These are phyloP conservation scores for Puccinellia tenuiflora DNA, from an alignment of 176 grass and related monocot genomes.

Conservation along the genomic window DNA sequence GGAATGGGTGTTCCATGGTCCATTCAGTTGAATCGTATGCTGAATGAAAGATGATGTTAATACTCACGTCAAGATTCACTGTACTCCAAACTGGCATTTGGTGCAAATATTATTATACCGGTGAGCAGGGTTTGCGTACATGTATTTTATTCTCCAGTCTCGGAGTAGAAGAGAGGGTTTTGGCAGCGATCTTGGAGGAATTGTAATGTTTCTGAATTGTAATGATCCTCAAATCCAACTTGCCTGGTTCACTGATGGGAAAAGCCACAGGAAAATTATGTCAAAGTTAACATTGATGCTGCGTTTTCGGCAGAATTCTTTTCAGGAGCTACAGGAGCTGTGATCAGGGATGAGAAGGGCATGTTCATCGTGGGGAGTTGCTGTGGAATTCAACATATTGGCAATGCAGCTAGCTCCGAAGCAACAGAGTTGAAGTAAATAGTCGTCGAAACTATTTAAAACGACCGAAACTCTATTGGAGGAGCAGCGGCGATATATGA, in stretches of 20 bases:
- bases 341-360: no score
- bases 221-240: neutral
- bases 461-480: no score
- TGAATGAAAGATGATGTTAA: slow-evolving; percentile 13
- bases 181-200: neutral
- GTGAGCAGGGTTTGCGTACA: neutral
- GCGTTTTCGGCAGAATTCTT: no score
- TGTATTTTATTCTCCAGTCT: neutral
- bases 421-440: no score
- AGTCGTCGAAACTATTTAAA: no score
- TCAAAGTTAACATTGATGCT: no score
- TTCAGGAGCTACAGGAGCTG: no score
- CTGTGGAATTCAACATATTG: no score
- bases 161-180: neutral
- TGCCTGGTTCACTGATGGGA: neutral
- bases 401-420: no score
- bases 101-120: neutral
- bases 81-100: neutral
- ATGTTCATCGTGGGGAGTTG: no score
- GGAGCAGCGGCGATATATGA: no score
- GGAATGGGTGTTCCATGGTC: neutral
- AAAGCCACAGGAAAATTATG: no score
- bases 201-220: neutral
- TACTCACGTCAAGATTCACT: neutral
- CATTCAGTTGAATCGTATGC: slow-evolving; percentile 26